Percentiles rank a stretch among this genome's conserved stretches.
Conservation (phyloP, 805 yeast genomes). For the Zygosaccharomyces bisporus region DNA sequence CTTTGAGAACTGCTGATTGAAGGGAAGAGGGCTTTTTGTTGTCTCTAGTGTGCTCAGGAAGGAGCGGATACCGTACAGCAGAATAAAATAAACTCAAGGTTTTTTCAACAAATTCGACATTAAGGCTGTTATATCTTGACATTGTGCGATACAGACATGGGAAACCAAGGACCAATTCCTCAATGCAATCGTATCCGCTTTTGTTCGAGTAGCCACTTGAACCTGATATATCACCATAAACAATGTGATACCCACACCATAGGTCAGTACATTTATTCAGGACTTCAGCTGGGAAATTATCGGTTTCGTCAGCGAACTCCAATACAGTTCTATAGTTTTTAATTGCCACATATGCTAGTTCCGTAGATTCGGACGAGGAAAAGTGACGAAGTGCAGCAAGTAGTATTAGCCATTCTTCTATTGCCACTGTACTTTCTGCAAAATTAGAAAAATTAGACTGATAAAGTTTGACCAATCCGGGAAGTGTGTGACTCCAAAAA, state of each 20-base stretch:
- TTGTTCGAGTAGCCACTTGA: conserved; percentile 25
- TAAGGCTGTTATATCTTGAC: conserved; percentile 31
- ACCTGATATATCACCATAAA: conserved; percentile 41
- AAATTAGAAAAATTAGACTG: conserved; percentile 47
- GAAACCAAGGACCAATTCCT: conserved; percentile 53
- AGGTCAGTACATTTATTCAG: conserved; percentile 45
- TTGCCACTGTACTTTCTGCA: conserved; percentile 8
- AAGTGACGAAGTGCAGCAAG: conserved; percentile 46
- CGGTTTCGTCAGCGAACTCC: conserved; percentile 42
- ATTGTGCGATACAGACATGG: conserved; percentile 44
- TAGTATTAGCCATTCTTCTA: conserved; percentile 54
- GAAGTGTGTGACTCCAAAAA: conserved; percentile 55
- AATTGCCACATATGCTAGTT: conserved; percentile 44
- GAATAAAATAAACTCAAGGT: conserved; percentile 59
- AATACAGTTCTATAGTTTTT: conserved; percentile 53
- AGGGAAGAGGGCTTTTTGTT: conserved; percentile 54
- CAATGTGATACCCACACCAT: conserved; percentile 46
- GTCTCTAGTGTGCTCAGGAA: conserved; percentile 58
- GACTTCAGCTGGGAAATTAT: conserved; percentile 26
- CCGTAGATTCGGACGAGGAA: conserved; percentile 43
- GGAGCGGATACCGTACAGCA: conserved; percentile 68
- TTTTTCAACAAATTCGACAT: conserved; percentile 40
- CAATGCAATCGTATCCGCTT: conserved; percentile 57
- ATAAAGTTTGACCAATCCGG: conserved; percentile 64
- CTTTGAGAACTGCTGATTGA: conserved; percentile 55